Evolutionary conservation across 192 early-diverging fungal genomes (phyloP), one percentile per base, ranked within the genome.

Genomic region (Backusella circina): DNA sequence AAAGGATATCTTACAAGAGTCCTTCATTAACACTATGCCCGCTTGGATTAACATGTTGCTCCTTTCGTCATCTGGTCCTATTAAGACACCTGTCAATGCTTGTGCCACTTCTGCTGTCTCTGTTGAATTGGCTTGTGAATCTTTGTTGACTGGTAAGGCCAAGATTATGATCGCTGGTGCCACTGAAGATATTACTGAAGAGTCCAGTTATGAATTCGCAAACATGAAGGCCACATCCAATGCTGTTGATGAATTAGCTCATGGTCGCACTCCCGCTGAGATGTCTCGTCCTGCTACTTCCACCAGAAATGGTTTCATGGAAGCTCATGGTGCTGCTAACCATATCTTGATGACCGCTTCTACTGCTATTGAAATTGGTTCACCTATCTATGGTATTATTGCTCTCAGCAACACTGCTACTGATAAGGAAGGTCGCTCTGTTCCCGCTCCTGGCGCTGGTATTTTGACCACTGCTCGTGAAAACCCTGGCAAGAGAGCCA

Each of bases 31-130:
- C 89, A 97, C 95, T 68, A 93, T 93, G 91, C 89, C 95, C 21
- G 97, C 95, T 64, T 98, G 97, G 97, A 90, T 97, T 80, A 98
- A 98, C 87, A 91, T 98, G 92, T 88, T 98, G 76, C 85, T 98
- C 65, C 87, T 98, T 9, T 97, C 96, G 16, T 90, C 95, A 1
- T 92, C 95, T 1, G 97, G 97, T 36, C 95, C 95, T 12, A 96
- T 98, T 85, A 96, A 94, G 88, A 94, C 93, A 13, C 93, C 93
- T 31, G 95, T 94, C 32, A 95, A 96, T 73, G 97, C 95, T 64
- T 98, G 97, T 78, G 97, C 94, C 13, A 97, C 96, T 7, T 93
- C 94, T 69, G 92, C 93, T 73, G 89, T 95, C 69, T 96, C 95
- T 8, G 89, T 98, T 8, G 97, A 98, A 70, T 91, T 97, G 67